phyloP scores from a whole-genome alignment of 371 early-diverging fungal species.

The Mucor sp. region DNA sequence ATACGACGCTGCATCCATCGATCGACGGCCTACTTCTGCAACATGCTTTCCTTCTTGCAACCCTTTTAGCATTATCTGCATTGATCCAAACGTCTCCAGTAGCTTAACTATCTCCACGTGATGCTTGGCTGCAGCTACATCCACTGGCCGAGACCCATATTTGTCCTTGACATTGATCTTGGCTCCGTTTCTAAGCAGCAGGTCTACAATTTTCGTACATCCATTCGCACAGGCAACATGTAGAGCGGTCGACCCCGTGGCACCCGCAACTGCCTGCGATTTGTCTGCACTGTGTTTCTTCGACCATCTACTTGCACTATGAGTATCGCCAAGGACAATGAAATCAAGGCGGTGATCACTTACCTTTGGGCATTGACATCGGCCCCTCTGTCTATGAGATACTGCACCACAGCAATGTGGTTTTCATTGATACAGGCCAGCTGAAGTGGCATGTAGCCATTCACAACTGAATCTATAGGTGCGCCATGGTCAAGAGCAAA shows the following conservation, averaged over 20 bases:
- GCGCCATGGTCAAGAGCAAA: slow-evolving; percentile 76
- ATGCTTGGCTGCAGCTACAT: slow-evolving; percentile 58
- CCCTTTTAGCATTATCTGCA: slow-evolving; percentile 28
- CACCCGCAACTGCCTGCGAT: slow-evolving; percentile 32
- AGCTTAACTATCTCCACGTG: slow-evolving; percentile 54
- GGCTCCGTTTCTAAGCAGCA: slow-evolving; percentile 66
- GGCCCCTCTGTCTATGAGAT: slow-evolving; percentile 73
- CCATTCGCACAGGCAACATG: slow-evolving; percentile 80
- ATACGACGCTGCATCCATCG: slow-evolving; percentile 19
- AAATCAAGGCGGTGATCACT: neutral
- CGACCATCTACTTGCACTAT: slow-evolving; percentile 32
- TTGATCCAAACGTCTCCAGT: slow-evolving; percentile 30
- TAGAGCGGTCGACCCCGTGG: slow-evolving; percentile 70
- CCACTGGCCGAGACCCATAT: slow-evolving; percentile 63
- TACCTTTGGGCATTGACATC: slow-evolving; percentile 69
- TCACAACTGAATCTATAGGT: slow-evolving; percentile 66
- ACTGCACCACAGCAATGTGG: slow-evolving; percentile 68
- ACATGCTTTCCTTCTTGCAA: slow-evolving; percentile 23
- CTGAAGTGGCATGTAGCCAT: slow-evolving; percentile 73
- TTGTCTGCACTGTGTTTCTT: slow-evolving; percentile 30
- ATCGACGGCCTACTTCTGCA: slow-evolving; percentile 16
- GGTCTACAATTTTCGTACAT: slow-evolving; percentile 57
- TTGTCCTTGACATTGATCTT: slow-evolving; percentile 61
- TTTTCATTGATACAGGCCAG: slow-evolving; percentile 67
- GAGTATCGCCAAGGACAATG: neutral